Evolutionary conservation across 257 asterid genomes (phyloP), one percentile per base, ranked within the genome.

Genomic region (Henckelia pumila): DNA sequence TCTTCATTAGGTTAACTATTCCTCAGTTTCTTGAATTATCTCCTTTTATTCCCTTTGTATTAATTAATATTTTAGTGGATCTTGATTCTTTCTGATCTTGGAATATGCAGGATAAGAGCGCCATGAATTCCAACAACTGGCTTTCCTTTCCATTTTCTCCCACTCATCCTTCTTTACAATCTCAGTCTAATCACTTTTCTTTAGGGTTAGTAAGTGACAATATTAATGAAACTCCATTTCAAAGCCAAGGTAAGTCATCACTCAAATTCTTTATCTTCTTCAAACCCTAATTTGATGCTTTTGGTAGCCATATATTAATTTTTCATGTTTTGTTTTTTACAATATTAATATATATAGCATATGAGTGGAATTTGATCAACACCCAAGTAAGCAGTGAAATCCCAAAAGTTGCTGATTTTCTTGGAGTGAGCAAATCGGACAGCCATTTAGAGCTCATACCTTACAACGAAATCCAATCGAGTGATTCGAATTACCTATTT

Each of bases 371-470:
- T 60, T 63, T 89, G 79, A 79, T 85, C 8, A 79, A 78, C 59
- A 53, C 71, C 55, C 87, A 77, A 64, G 89, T 79, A 40, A 73
- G 77, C 76, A 83, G 61, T 55, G 90, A 86, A 66, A 84, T 72
- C 2, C 95, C 95, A 0, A 83, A 86, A 73, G 95, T 88, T 10
- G 95, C 96, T 6, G 95, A 90, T 75, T 90, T 90, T 66, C 80
- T 90, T 5, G 97, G 97, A 3, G 85, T 86, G 25, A 77, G 82
- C 58, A 86, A 78, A 71, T 73, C 85, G 0, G 84, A 78, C 30
- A 79, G 71, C 68, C 85, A 82, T 7, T 69, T 89, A 3, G 88
- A 85, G 29, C 66, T 83, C 10, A 71, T 85, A 7, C 50, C 91
- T 2, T 87, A 87, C 70, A 78, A 75, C 14, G 89, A 82, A 52